Conservation (phyloP, 1,284 basidiomycete species). For the Hortiboletus rubellus region DNA sequence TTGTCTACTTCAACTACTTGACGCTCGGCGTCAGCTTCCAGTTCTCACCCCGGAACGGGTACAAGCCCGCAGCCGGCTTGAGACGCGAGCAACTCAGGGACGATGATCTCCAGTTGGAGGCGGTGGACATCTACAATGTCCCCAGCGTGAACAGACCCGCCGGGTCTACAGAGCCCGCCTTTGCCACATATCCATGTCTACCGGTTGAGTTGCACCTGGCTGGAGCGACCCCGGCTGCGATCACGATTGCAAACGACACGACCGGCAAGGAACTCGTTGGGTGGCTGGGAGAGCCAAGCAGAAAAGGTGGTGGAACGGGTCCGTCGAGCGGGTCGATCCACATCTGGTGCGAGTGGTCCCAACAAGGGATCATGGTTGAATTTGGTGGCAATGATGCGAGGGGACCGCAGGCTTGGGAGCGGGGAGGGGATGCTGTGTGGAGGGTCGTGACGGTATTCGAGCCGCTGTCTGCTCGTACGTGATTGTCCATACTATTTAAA, state of each 20-base stretch:
- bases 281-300: conserved; percentile 75
- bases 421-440: conserved; percentile 78
- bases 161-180: conserved; percentile 46
- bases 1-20: conserved; percentile 83
- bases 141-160: conserved; percentile 35
- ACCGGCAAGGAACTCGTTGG: conserved; percentile 77
- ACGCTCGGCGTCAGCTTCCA: conserved; percentile 76
- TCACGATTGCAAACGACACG: conserved; percentile 52
- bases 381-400: conserved; percentile 74
- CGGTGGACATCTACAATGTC: conserved; percentile 81
- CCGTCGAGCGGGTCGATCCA: conserved; percentile 81
- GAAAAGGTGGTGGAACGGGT: conserved; percentile 84
- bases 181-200: conserved; percentile 54
- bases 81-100: conserved; percentile 49
- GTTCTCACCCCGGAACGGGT: conserved; percentile 59
- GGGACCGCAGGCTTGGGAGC: conserved; percentile 83
- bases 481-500: conserved; percentile 10
- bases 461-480: neutral
- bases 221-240: conserved; percentile 32
- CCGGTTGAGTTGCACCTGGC: conserved; percentile 48
- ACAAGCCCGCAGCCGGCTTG: conserved; percentile 54
- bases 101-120: conserved; percentile 57
- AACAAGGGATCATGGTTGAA: conserved; percentile 77
- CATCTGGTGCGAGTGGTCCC: conserved; percentile 91
- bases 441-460: conserved; percentile 67